These are phyloP conservation scores for Xylariomycetidae sp. DNA, from an alignment of 2,329 filamentous ascomycete species.

Conservation along the genomic window DNA sequence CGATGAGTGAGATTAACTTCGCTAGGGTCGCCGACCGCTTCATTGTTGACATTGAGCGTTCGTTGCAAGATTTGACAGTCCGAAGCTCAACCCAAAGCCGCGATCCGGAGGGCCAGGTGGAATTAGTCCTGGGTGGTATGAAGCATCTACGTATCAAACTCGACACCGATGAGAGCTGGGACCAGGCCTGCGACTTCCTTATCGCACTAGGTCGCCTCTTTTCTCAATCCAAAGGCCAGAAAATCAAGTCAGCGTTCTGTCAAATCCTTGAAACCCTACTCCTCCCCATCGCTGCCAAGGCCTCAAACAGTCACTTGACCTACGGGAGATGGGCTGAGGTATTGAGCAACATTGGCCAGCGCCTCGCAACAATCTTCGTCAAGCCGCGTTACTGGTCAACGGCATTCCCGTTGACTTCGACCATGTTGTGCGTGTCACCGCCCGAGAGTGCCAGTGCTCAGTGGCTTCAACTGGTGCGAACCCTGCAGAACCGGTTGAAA, in stretches of 20 bases:
- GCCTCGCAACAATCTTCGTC: conserved; percentile 75
- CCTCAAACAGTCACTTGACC: conserved; percentile 67
- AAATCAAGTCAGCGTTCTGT: conserved; percentile 91
- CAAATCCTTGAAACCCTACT: conserved; percentile 83
- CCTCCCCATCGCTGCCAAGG: conserved; percentile 78
- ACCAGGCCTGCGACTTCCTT: conserved; percentile 84
- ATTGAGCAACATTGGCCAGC: conserved; percentile 68
- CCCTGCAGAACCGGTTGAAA: conserved; percentile 74
- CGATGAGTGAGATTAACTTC: conserved; percentile 93
- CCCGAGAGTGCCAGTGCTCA: conserved; percentile 77
- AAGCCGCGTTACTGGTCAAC: conserved; percentile 91
- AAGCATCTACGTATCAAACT: conserved; percentile 76
- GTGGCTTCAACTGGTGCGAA: conserved; percentile 77
- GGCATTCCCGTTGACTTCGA: conserved; percentile 81
- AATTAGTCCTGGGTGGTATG: conserved; percentile 86
- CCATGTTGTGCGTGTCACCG: conserved; percentile 81
- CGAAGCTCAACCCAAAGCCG: conserved; percentile 59
- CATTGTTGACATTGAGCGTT: conserved; percentile 69
- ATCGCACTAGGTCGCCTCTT: conserved; percentile 76
- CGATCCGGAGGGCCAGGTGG: conserved; percentile 74
- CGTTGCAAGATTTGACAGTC: conserved; percentile 66
- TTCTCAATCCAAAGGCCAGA: conserved; percentile 75
- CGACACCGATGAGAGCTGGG: conserved; percentile 69
- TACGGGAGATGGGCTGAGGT: conserved; percentile 84
- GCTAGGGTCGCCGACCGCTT: conserved; percentile 76